Conservation (phyloP, 352 stramenopile species). For the Pilasporangium apinafurcum region DNA sequence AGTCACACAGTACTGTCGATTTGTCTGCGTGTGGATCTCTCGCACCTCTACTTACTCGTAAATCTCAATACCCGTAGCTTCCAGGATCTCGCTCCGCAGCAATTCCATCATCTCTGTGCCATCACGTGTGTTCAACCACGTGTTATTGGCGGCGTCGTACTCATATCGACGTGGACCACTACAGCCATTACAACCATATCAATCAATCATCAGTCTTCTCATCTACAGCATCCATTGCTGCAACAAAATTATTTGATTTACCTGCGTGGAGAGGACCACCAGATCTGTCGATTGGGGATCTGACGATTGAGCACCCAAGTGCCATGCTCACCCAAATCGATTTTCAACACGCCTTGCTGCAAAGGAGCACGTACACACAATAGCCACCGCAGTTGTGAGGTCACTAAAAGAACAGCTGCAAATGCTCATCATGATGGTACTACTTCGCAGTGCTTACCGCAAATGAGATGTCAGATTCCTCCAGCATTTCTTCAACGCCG, state of each 20-base stretch:
- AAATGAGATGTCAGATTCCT: conserved; percentile 76
- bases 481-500: conserved; percentile 81
- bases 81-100: conserved; percentile 69
- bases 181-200: not conserved
- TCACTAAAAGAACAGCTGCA: no score
- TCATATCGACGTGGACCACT: conserved; percentile 89
- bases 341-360: conserved; percentile 95
- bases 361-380: not conserved
- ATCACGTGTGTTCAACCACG: conserved; percentile 84
- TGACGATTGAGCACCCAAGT: conserved; percentile 98
- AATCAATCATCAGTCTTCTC: no score
- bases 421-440: no score
- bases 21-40: conserved; percentile 1
- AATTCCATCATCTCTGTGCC: conserved; percentile 65
- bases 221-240: not conserved
- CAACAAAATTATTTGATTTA: conserved; percentile 7
- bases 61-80: conserved; percentile 77
- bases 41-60: conserved; percentile 32
- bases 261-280: conserved; percentile 96
- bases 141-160: conserved; percentile 53
- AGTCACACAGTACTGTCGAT: no score
- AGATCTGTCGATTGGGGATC: conserved; percentile 95
- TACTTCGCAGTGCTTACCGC: conserved; percentile 42
- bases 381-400: no score
- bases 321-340: conserved; percentile 90